These are phyloP conservation scores for Spathaspora sp. DNA, from an alignment of 1,139 yeast species.

Conservation along the genomic window DNA sequence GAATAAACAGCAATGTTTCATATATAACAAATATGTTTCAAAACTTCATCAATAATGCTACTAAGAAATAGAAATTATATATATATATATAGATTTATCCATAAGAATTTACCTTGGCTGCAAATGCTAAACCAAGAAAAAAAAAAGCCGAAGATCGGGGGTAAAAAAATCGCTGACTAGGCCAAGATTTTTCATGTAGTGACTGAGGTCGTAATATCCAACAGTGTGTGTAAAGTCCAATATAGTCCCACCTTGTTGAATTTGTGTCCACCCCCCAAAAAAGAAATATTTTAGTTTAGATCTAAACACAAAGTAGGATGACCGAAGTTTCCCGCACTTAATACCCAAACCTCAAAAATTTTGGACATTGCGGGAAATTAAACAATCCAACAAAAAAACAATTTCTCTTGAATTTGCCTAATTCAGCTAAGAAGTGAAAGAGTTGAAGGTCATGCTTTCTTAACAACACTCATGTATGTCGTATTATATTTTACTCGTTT, in stretches of 20 bases:
- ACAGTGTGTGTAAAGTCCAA: background rate
- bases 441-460: background rate
- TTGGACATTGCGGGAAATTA: background rate
- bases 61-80: conserved; percentile 4
- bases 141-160: background rate
- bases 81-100: background rate
- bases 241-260: too few relatives aligned
- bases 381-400: background rate
- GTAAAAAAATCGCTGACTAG: background rate
- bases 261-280: too few relatives aligned
- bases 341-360: background rate
- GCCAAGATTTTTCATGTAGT: background rate
- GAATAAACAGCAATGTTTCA: conserved; percentile 22
- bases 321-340: background rate
- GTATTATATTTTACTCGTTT: too few relatives aligned
- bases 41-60: conserved; percentile 37
- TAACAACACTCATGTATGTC: background rate
- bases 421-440: background rate
- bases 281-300: too few relatives aligned
- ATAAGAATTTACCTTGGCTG: background rate
- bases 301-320: background rate
- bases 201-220: too few relatives aligned
- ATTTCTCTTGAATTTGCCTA: background rate
- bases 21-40: conserved; percentile 41
- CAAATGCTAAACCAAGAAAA: background rate